Evolutionary conservation across 2,329 filamentous ascomycete species (phyloP), one percentile per base, ranked within the genome.

Genomic region (Colletotrichum neosansevieriae): DNA sequence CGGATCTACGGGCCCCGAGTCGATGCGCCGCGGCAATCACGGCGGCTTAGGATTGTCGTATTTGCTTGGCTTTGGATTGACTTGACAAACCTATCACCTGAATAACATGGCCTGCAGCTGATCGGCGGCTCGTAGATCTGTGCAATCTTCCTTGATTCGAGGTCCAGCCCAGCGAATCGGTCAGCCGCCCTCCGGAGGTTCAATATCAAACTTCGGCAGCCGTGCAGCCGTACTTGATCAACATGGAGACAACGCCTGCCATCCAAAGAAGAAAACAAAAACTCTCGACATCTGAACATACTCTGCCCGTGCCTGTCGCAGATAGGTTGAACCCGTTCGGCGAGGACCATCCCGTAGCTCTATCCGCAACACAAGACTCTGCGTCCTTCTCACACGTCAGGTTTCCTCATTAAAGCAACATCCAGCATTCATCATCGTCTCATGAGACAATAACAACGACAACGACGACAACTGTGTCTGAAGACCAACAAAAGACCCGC

Each of bases 231-330:
- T n/a, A 38, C 36, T 15, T n/a, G n/a, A n/a, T n/a, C 36, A 50
- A 47, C n/a, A 47, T 5, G 44, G 10, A 47, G 17, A 47, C 9
- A 47, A 47, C 19, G 10, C n/a, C 19, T 17, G 44, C 44, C 7
- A 47, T 10, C 10, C 44, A 21, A 47, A 11, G n/a, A 21, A 47
- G 36, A 38, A 13, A 5, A 6, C 5, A 7, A 3, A 29, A 29
- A 29, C 24, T 38, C 36, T 38, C 36, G 36, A 15, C 36, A 47
- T 10, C 24, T 36, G 19, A 24, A 54, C 15, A 29, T 29, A 2
- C n/a, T 44, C 17, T 29, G 38, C 63, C 29, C 49, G 49, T 34
- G 12, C 24, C 50, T 54, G 50, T 54, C 29, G n/a, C 50, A 54
- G 50, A 54, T 54, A 54, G 6, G 51, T 17, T 38, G 51, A 40